Evolutionary conservation across 495 filamentous ascomycete genomes (phyloP).

Genomic region (Aspergillus asperescens): DNA sequence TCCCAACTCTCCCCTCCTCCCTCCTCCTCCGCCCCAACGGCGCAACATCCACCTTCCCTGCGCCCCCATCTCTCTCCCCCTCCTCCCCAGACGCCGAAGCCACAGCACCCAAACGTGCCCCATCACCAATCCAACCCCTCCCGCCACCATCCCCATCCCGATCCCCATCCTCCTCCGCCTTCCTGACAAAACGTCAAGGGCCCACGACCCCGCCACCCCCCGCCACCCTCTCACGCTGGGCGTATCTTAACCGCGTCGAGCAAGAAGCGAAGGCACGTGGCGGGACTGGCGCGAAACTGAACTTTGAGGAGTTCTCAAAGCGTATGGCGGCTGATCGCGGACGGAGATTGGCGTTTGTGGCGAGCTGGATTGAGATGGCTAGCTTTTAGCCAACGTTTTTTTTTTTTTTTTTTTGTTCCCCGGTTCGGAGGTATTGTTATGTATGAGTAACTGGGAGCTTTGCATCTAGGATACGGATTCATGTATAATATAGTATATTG

Average conservation of each 20-base stretch:
- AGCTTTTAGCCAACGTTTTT: too few species aligned
- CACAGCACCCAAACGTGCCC: conserved; percentile 34
- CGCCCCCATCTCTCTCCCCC: conserved; percentile 28
- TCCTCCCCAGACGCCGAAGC: conserved; percentile 37
- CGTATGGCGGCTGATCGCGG: conserved; percentile 63
- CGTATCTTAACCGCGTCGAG: conserved; percentile 54
- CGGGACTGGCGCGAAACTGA: conserved; percentile 67
- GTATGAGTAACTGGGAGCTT: not conserved
- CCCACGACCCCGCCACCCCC: conserved; percentile 20
- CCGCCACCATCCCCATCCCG: conserved; percentile 21
- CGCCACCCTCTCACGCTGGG: conserved; percentile 47
- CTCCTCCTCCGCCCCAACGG: conserved; percentile 33
- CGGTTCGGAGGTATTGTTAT: too few species aligned
- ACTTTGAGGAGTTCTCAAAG: conserved; percentile 65
- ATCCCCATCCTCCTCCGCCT: conserved; percentile 10
- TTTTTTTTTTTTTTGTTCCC: too few species aligned
- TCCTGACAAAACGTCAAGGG: conserved; percentile 9
- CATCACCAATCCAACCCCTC: conserved; percentile 34
- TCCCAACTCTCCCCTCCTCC: conserved; percentile 17
- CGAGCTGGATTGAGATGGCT: conserved; percentile 80
- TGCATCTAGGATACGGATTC: not conserved
- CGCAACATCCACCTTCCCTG: conserved; percentile 34
- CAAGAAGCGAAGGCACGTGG: conserved; percentile 63
- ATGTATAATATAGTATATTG: not conserved
- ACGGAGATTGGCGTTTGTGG: conserved; percentile 65